Conservation (phyloP, 768 basidiomycete species). For the Leccinum subgranulosum region DNA sequence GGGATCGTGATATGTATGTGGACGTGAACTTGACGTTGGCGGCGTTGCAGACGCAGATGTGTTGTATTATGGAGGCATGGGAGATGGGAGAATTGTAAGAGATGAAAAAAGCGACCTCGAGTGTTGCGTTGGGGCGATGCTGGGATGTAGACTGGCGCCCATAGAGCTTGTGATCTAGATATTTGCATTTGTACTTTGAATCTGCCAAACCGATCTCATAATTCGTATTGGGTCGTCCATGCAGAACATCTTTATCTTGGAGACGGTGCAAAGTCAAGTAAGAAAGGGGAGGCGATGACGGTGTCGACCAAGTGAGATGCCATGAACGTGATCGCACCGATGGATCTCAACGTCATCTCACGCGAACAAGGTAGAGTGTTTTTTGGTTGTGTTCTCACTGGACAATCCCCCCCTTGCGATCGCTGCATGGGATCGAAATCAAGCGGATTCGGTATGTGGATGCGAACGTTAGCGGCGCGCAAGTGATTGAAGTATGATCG, state of each 20-base stretch:
- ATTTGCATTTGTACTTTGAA: neutral
- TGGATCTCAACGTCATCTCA: conserved; percentile 89
- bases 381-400: conserved; percentile 66
- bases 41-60: conserved; percentile 28
- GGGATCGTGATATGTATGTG: conserved; percentile 8
- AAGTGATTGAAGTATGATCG: conserved; percentile 53
- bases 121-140: neutral
- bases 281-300: neutral
- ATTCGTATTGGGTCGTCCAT: neutral
- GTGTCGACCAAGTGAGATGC: conserved; percentile 83
- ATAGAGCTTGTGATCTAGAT: neutral
- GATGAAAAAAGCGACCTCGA: neutral
- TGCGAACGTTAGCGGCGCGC: conserved; percentile 60
- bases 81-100: conserved; percentile 16
- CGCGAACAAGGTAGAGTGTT: conserved; percentile 90
- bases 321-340: conserved; percentile 72
- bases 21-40: conserved; percentile 13
- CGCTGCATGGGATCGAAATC: conserved; percentile 91
- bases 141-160: neutral
- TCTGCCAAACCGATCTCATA: neutral
- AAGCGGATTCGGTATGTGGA: conserved; percentile 93
- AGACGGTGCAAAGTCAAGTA: neutral
- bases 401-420: conserved; percentile 94
- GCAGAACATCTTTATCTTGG: neutral
- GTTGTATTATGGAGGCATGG: conserved; percentile 29